Conservation (phyloP, 1,139 yeast species). For the Candida smagusa region DNA sequence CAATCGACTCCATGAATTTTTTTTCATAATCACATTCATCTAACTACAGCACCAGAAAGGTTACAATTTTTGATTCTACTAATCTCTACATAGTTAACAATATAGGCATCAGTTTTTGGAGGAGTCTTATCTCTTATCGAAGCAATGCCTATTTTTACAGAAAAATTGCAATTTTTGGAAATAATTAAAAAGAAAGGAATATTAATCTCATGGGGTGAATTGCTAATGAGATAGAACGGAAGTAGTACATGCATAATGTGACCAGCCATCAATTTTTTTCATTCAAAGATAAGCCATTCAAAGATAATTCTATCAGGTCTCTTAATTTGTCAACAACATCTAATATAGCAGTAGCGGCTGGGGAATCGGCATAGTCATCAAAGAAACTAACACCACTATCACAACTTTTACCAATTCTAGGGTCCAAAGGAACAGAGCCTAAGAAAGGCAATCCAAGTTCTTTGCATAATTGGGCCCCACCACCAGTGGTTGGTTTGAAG, state of each 20-base stretch:
- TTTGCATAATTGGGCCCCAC: conserved; percentile 79
- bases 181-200: too few relatives aligned
- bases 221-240: too few relatives aligned
- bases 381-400: conserved; percentile 86
- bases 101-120: too few relatives aligned
- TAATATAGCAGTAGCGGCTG: conserved; percentile 84
- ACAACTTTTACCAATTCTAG: conserved; percentile 86
- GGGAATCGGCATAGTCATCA: conserved; percentile 85
- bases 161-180: too few relatives aligned
- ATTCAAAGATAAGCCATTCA: conserved; percentile 6
- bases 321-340: conserved; percentile 71
- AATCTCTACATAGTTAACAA: too few relatives aligned
- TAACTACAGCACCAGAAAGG: too few relatives aligned
- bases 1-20: conserved; percentile 1
- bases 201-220: too few relatives aligned
- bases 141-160: too few relatives aligned
- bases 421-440: conserved; percentile 94
- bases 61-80: too few relatives aligned
- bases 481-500: conserved; percentile 95
- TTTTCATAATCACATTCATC: not conserved
- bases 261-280: too few relatives aligned
- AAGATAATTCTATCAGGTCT: conserved; percentile 37
- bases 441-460: conserved; percentile 75
- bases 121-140: too few relatives aligned
- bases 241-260: too few relatives aligned